Conservation (phyloP, 2,329 filamentous ascomycete genomes). For the Pseudogymnoascus sp. region DNA sequence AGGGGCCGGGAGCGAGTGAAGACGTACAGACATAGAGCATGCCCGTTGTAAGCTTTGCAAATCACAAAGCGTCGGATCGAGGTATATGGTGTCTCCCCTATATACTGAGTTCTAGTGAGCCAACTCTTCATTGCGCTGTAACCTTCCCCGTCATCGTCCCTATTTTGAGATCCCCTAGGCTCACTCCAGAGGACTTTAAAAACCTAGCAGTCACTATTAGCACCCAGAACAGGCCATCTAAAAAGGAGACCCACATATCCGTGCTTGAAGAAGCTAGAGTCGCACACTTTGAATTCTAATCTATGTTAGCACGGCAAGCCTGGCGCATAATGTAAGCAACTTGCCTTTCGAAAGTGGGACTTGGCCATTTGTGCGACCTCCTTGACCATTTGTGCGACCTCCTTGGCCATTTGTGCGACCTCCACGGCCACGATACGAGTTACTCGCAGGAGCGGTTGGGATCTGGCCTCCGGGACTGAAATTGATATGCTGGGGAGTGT, state of each 20-base stretch:
- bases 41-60: not conserved
- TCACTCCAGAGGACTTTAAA: slow-evolving; percentile 19
- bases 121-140: not conserved
- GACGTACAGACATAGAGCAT: slow-evolving; percentile 19
- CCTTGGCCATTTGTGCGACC: not conserved
- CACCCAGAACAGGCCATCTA: not conserved
- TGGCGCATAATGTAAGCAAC: not conserved
- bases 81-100: slow-evolving; percentile 8
- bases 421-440: not conserved
- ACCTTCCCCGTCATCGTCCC: too few relatives aligned
- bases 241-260: not conserved
- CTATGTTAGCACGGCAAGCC: not conserved
- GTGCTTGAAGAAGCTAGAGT: not conserved
- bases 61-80: slow-evolving; percentile 15
- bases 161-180: not conserved
- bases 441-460: not conserved
- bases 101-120: not conserved
- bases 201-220: slow-evolving; percentile 10
- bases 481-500: not conserved
- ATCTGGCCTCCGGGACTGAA: not conserved
- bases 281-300: not conserved
- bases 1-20: not conserved
- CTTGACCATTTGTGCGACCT: not conserved
- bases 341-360: not conserved
- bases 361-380: not conserved